phyloP scores from a whole-genome alignment of 2,329 filamentous ascomycete species.

The Seiridium unicorne region DNA sequence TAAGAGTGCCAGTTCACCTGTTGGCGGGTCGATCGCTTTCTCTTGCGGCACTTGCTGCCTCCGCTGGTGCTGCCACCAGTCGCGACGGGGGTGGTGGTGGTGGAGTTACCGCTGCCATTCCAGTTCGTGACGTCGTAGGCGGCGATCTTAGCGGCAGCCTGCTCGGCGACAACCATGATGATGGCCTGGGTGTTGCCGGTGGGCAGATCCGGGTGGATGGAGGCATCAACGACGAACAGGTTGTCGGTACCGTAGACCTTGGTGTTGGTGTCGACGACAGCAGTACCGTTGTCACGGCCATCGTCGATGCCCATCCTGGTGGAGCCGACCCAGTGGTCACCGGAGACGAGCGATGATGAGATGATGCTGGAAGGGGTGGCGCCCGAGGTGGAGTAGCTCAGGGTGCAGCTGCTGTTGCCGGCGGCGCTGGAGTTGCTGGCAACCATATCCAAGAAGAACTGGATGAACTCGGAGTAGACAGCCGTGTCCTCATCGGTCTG shows the following conservation, averaged over 20 bases:
- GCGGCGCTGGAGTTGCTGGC: not conserved
- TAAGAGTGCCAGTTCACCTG: not conserved
- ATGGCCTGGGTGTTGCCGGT: constrained; percentile 7
- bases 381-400: not conserved
- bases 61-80: not conserved
- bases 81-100: not conserved
- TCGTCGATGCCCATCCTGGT: not conserved
- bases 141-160: constrained; percentile 3
- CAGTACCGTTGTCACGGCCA: not conserved
- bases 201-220: constrained; percentile 5
- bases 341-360: not conserved
- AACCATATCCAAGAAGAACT: not conserved
- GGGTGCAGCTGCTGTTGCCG: not conserved
- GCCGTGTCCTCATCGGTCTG: not conserved
- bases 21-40: not conserved
- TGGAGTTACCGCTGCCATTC: not conserved
- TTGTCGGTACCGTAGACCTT: constrained; percentile 4
- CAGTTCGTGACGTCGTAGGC: constrained; percentile 4
- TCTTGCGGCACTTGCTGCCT: not conserved
- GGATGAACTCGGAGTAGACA: not conserved
- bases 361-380: not conserved
- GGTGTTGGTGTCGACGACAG: not conserved
- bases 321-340: constrained; percentile 4
- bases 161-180: constrained; percentile 5
- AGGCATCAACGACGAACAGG: constrained; percentile 3